Percentiles rank a stretch among this genome's conserved stretches.
These are phyloP conservation scores for Blastocrithidia nonstop DNA, from an alignment of 208 protist genomes.

Conservation along the genomic window DNA sequence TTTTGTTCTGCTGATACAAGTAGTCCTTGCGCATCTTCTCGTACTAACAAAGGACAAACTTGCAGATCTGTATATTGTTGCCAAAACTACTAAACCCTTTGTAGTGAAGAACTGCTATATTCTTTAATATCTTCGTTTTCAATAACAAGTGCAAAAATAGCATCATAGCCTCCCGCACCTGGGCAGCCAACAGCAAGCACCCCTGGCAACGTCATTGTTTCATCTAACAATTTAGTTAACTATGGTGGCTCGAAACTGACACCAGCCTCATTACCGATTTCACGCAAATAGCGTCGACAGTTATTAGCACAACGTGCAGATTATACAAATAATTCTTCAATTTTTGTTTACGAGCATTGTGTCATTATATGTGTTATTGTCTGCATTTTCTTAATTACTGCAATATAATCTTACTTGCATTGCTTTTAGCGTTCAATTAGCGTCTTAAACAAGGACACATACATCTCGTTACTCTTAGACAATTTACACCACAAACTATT, in stretches of 20 bases:
- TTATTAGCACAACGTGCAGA: constrained; percentile 17
- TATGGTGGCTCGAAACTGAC: constrained; percentile 81
- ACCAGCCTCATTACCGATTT: constrained; percentile 67
- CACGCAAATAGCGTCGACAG: constrained; percentile 29
- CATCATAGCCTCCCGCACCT: constrained; percentile 89
- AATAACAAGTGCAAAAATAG: constrained; percentile 81
- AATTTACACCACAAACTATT: constrained; percentile 48
- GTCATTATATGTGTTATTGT: neutral
- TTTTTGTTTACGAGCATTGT: constrained; percentile 2
- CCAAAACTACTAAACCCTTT: constrained; percentile 57
- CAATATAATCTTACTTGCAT: neutral
- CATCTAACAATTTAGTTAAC: constrained; percentile 70
- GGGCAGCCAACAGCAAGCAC: constrained; percentile 88
- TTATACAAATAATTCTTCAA: constrained; percentile 22
- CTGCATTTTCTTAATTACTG: neutral
- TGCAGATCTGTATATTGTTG: constrained; percentile 31
- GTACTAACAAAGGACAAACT: constrained; percentile 69
- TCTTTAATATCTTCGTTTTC: too few species aligned
- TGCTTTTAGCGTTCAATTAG: constrained; percentile 11
- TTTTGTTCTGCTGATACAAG: too few species aligned
- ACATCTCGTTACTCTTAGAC: constrained; percentile 57
- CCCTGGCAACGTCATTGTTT: constrained; percentile 65
- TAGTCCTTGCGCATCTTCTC: constrained; percentile 62
- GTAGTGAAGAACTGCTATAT: constrained; percentile 24
- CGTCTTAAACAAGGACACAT: constrained; percentile 16